A percentile compares a stretch with the other conserved stretches of the same genome.
phyloP scores from a whole-genome alignment of 1,139 yeast species.

The Kodamaea anthophila region DNA sequence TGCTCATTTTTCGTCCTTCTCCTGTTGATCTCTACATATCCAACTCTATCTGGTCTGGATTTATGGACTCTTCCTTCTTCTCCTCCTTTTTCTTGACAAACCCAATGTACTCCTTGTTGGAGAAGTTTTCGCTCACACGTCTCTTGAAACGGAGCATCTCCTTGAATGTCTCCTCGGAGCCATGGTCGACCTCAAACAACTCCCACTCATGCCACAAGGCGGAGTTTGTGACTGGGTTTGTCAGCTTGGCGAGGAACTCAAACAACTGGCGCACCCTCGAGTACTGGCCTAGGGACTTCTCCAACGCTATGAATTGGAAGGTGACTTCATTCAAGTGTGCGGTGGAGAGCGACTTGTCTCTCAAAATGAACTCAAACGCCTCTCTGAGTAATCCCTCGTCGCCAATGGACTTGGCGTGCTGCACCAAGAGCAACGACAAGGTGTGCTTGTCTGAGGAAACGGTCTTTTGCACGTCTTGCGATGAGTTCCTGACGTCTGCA shows the following conservation, averaged over 20 bases:
- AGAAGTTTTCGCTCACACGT: constrained; percentile 10
- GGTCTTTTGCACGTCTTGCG: no score
- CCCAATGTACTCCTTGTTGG: constrained; percentile 26
- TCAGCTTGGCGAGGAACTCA: constrained; percentile 27
- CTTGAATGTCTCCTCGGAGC: constrained; percentile 66
- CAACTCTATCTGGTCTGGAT: constrained; percentile 66
- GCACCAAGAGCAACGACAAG: constrained; percentile 9
- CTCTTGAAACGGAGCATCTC: constrained; percentile 68
- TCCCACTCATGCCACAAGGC: constrained; percentile 61
- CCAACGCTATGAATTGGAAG: constrained; percentile 42
- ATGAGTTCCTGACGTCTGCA: no score
- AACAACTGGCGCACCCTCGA: constrained; percentile 59
- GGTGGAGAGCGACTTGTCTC: constrained; percentile 19
- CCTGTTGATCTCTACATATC: constrained; percentile 30
- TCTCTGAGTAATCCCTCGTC: constrained; percentile 12
- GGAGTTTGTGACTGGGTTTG: constrained; percentile 14
- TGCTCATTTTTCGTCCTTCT: constrained; percentile 1
- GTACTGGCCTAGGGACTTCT: constrained; percentile 40
- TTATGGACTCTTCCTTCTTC: constrained; percentile 15
- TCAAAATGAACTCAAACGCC: constrained; percentile 15
- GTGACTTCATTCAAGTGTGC: constrained; percentile 27
- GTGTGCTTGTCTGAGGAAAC: constrained; percentile 6
- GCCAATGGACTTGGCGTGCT: constrained; percentile 1
- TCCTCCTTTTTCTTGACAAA: constrained; percentile 43
- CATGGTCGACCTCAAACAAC: constrained; percentile 62